Conservation (phyloP, 2,329 filamentous ascomycete genomes). For the Talaromyces rugulosus region DNA sequence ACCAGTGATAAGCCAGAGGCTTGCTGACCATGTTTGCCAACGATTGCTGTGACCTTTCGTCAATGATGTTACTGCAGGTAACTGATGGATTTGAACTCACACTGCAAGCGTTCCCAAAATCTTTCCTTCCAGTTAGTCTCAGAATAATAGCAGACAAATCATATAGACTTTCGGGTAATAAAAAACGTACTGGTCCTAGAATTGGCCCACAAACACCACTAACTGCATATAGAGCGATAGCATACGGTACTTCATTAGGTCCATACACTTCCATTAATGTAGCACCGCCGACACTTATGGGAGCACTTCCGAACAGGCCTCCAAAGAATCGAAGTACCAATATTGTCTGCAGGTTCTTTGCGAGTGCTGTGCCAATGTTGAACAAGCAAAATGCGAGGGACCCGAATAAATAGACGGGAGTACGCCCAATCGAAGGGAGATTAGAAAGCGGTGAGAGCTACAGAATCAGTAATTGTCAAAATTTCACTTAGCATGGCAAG, state of each 20-base stretch:
- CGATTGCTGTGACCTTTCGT: not conserved
- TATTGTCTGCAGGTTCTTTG: not conserved
- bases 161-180: too few species aligned
- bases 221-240: not conserved
- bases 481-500: too few species aligned
- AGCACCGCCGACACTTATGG: not conserved
- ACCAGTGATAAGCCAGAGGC: not conserved
- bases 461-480: not conserved
- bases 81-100: too few species aligned
- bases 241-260: not conserved
- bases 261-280: not conserved
- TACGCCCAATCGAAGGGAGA: not conserved
- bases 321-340: not conserved
- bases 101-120: not conserved
- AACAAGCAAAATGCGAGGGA: not conserved
- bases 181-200: not conserved
- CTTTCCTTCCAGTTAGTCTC: too few species aligned
- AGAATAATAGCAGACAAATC: too few species aligned
- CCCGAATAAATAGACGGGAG: not conserved
- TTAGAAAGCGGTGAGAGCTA: not conserved
- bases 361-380: not conserved
- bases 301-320: not conserved
- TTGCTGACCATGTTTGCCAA: not conserved
- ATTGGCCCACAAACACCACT: not conserved
- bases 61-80: too few species aligned